Evolutionary conservation across 345 rosid species (phyloP), one percentile per base, ranked within the genome.

Genomic region (Gossypium thurberi): DNA sequence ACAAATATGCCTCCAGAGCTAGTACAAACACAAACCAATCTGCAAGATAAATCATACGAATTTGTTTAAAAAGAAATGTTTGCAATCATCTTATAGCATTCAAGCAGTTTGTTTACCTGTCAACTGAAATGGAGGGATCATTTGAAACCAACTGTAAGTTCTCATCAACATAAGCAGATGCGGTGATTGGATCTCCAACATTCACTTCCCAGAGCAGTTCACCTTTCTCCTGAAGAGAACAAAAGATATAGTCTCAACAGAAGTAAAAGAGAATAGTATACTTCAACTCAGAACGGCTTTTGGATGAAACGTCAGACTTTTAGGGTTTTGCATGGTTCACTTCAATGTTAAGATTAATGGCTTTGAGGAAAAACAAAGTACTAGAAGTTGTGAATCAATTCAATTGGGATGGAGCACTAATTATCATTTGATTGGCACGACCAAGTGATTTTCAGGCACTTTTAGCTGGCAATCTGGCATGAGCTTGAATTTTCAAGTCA

Each of bases 101-200:
- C 4, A 8, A 10, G 21, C 7, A 20, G 33, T 33, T 50, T n/a
- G 37, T 56, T 73, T 82, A 88, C 98, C 98, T 88, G 82, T 92
- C 89, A 3, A 82, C 71, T 63, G 60, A 79, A 77, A 23, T 73
- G 28, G 72, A 56, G 63, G 88, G 74, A 43, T 55, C 26, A 3
- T 75, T 56, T n/a, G 88, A 78, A 17, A 67, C 71, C 72, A 92
- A 77, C 79, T 76, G 85, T 70, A 73, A 77, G 82, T 88, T 85
- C 79, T 95, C 97, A 73, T 95, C 97, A 7, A 95, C 82, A 83
- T 86, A 92, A 21, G 98, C 91, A 75, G 99, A 90, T 66, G 97
- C 87, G 21, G 94, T 90, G 67, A 92, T 84, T 62, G 99, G 90
- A 75, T 79, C 84, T 79, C 90, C 96, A 15, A 88, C 86, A 74